Conservation (phyloP, 352 stramenopile genomes). For the Pythium coloratum region DNA sequence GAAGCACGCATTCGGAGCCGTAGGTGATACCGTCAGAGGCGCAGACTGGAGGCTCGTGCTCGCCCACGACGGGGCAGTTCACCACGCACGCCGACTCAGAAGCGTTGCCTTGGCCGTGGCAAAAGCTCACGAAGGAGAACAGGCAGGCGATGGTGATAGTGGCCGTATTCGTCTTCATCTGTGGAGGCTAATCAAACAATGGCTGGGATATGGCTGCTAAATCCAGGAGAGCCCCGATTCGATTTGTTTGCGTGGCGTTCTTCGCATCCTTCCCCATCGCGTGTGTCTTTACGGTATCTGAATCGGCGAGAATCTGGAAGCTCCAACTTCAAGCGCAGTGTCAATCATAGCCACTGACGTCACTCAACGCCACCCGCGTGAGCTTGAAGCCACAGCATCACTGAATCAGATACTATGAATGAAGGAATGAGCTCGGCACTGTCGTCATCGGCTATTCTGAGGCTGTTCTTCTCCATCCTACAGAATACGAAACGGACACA, state of each 20-base stretch:
- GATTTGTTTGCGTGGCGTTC: background rate
- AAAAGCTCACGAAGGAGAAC: background rate
- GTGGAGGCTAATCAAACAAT: background rate
- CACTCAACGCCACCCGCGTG: background rate
- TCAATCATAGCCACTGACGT: background rate
- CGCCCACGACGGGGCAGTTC: background rate
- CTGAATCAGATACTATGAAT: background rate
- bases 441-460: background rate
- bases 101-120: background rate
- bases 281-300: background rate
- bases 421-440: background rate
- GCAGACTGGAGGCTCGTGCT: slow-evolving; percentile 5
- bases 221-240: background rate
- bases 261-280: background rate
- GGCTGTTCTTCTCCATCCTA: background rate
- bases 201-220: background rate
- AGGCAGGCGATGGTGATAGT: background rate
- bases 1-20: slow-evolving; percentile 20
- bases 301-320: background rate
- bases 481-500: background rate
- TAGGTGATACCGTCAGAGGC: slow-evolving; percentile 26
- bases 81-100: background rate
- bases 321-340: background rate
- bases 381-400: background rate
- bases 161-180: background rate